Evolutionary conservation across 306 rosid genomes (phyloP), one percentile per base, ranked within the genome.

Genomic region (Quillaja saponaria): DNA sequence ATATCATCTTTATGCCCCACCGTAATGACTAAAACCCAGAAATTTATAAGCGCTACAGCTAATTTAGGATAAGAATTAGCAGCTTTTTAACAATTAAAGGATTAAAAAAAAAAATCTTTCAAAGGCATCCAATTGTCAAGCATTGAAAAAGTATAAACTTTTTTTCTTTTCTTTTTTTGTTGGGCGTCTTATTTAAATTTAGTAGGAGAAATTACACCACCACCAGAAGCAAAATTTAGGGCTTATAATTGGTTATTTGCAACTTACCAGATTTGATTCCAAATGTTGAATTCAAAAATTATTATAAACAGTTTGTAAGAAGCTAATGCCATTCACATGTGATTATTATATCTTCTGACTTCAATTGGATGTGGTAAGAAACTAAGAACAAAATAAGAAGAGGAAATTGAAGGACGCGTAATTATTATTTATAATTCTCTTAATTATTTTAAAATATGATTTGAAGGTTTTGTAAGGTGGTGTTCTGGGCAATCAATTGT

Each of bases 21-120:
- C 76, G 67, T 58, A 67, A 58, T 63, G 45, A 63, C 54, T 51
- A 51, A 66, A 47, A n/a, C 62, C 50, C 69, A 69, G 45, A 55
- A 71, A 47, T 51, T 62, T 67, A 65, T 52, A 63, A 66, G 76
- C 72, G 40, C 55, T 62, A 77, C 78, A 77, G 74, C 81, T 67
- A 67, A 53, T 58, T 19, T 44, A 25, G 66, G 47, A 25, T 55
- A 49, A 8, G 52, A 66, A 56, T 39, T 52, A 60, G 28, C 67
- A 52, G 52, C 50, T 44, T 50, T 19, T 61, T 34, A 69, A 66
- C 74, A 66, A 66, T 61, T 56, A 18, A 34, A 61, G 69, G 71
- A 55, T 55, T 46, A 41, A 50, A 61, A 53, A 71, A 42, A 71
- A n/a, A n/a, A n/a, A n/a, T n/a, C n/a, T n/a, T 71, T 66, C 66